phyloP scores from a whole-genome alignment of 805 yeast genomes.

The Pachysolen tannophilus region DNA sequence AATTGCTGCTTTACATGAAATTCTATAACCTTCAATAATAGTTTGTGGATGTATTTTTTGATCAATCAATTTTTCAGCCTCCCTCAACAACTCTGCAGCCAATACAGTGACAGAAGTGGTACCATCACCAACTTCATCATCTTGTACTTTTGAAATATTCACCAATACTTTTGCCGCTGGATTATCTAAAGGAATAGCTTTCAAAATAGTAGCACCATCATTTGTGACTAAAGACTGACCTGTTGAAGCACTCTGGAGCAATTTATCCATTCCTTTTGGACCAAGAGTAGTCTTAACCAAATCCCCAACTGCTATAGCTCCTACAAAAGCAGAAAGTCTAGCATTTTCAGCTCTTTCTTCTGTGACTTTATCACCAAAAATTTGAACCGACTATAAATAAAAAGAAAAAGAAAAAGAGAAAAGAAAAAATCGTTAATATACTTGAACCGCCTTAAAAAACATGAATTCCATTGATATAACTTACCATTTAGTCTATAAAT shows the following conservation, averaged over 20 bases:
- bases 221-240: conserved; percentile 80
- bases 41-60: conserved; percentile 97
- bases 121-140: conserved; percentile 98
- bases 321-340: conserved; percentile 93
- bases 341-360: conserved; percentile 99
- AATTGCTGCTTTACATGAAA: conserved; percentile 81
- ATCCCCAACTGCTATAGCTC: conserved; percentile 99
- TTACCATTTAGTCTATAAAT: too few species aligned
- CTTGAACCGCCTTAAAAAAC: background rate
- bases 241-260: conserved; percentile 79
- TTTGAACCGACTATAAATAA: conserved; percentile 68
- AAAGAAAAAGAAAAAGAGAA: too few species aligned
- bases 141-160: conserved; percentile 92
- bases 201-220: conserved; percentile 96
- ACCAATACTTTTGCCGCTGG: conserved; percentile 97
- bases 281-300: conserved; percentile 91
- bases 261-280: conserved; percentile 98
- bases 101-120: conserved; percentile 93
- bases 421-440: background rate
- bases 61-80: conserved; percentile 88
- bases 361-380: conserved; percentile 94
- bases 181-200: conserved; percentile 89
- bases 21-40: conserved; percentile 89
- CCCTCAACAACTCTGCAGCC: conserved; percentile 85
- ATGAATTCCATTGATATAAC: background rate